Percentiles rank a stretch among this genome's conserved stretches.
phyloP scores from a whole-genome alignment of 176 grass and related monocot species.

The Elaeis guineensis region DNA sequence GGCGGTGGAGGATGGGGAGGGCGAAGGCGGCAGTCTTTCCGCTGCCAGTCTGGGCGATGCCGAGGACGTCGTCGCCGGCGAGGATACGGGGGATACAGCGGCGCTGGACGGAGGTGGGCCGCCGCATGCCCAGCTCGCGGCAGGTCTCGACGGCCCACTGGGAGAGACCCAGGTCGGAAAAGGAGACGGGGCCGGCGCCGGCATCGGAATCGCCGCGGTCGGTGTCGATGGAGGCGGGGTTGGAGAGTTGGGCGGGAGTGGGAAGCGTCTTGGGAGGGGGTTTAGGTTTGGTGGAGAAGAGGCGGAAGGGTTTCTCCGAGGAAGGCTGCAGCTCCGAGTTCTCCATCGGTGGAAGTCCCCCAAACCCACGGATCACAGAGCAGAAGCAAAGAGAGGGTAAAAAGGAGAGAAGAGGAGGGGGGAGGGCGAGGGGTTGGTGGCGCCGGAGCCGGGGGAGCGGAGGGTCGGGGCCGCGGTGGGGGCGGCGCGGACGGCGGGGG shows the following conservation, averaged over 20 bases:
- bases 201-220: slow-evolving; percentile 8
- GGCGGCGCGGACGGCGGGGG: no score
- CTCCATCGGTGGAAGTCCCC: no score
- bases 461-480: no score
- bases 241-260: background rate
- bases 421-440: no score
- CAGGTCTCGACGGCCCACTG: slow-evolving; percentile 65
- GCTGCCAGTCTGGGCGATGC: slow-evolving; percentile 79
- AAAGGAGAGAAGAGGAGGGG: no score
- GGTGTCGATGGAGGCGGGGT: slow-evolving; percentile 6
- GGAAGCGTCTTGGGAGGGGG: background rate
- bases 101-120: slow-evolving; percentile 63
- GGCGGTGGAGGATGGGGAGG: slow-evolving; percentile 74
- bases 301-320: slow-evolving; percentile 38
- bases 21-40: slow-evolving; percentile 86
- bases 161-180: slow-evolving; percentile 66
- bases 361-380: no score
- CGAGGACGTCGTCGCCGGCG: slow-evolving; percentile 65
- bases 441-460: no score
- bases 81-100: slow-evolving; percentile 79
- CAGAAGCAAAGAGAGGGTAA: no score
- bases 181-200: slow-evolving; percentile 14
- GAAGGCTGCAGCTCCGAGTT: background rate
- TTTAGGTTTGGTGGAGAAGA: slow-evolving; percentile 31
- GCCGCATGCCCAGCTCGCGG: slow-evolving; percentile 41